Evolutionary conservation across 106 monocot species (phyloP).

Genomic region (Dactylorhiza incarnata): DNA sequence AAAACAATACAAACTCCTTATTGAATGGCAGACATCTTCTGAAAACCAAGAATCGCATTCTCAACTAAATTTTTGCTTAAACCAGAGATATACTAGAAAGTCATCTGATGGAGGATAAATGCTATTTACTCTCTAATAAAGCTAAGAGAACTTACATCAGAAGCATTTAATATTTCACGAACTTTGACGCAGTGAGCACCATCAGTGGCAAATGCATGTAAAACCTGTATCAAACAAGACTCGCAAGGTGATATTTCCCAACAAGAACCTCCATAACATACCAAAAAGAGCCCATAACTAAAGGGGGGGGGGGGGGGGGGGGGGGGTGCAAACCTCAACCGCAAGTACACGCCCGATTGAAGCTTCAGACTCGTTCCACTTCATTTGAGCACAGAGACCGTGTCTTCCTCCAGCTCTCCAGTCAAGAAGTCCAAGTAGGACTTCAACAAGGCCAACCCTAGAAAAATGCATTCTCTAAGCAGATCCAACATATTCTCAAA

Average conservation of each 20-base stretch:
- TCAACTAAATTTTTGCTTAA: background rate
- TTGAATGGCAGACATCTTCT: background rate
- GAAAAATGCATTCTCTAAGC: constrained; percentile 2
- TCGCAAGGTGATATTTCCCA: background rate
- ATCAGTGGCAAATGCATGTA: constrained; percentile 95
- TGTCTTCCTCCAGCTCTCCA: constrained; percentile 97
- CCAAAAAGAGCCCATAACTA: background rate
- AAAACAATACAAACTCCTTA: background rate
- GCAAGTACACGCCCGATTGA: constrained; percentile 95
- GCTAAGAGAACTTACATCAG: constrained; percentile 66
- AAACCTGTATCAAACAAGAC: constrained; percentile 38
- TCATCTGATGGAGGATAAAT: background rate
- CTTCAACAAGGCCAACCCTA: constrained; percentile 96
- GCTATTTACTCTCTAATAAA: background rate
- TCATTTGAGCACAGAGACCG: constrained; percentile 84
- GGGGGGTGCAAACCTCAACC: constrained; percentile 64
- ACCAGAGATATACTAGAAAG: background rate
- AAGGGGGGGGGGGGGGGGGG: no score
- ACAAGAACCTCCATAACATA: background rate
- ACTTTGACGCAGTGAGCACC: constrained; percentile 98
- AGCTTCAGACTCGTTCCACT: constrained; percentile 99
- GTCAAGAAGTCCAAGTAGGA: constrained; percentile 87
- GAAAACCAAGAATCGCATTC: background rate
- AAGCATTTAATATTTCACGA: constrained; percentile 71
- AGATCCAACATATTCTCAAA: background rate